phyloP scores from a whole-genome alignment of 805 yeast genomes.

The Candida odintsovae region DNA sequence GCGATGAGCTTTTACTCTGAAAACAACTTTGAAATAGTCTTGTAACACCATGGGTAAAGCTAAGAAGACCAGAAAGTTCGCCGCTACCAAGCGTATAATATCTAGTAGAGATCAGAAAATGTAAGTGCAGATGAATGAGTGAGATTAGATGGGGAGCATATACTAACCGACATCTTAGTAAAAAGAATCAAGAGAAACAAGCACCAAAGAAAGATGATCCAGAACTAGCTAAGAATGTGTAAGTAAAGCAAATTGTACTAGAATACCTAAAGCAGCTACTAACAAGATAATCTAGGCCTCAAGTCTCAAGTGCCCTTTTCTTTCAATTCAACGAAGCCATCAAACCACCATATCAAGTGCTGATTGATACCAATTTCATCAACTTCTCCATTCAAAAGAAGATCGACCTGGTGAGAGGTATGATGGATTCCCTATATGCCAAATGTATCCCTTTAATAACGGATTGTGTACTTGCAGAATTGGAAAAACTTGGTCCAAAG shows the following conservation, averaged over 20 bases:
- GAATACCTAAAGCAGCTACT: constrained; percentile 16
- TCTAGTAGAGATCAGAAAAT: constrained; percentile 65
- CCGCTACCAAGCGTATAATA: constrained; percentile 80
- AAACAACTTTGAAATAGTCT: neutral
- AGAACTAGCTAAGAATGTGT: constrained; percentile 61
- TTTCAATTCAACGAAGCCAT: constrained; percentile 92
- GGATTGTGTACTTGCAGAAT: constrained; percentile 97
- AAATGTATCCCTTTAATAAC: constrained; percentile 94
- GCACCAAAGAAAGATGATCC: constrained; percentile 53
- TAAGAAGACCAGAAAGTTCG: constrained; percentile 94
- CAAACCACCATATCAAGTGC: constrained; percentile 96
- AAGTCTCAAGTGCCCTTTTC: constrained; percentile 91
- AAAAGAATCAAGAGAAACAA: constrained; percentile 37
- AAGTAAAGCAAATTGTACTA: neutral
- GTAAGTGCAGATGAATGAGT: constrained; percentile 23
- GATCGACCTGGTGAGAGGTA: constrained; percentile 88
- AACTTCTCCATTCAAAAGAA: constrained; percentile 96
- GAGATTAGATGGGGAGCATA: neutral
- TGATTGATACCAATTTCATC: constrained; percentile 94
- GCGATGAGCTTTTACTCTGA: neutral
- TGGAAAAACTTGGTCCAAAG: constrained; percentile 92
- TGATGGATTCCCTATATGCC: constrained; percentile 94
- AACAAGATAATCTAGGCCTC: constrained; percentile 46
- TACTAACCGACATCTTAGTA: constrained; percentile 17
- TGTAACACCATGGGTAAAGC: constrained; percentile 78